These are phyloP conservation scores for Rheum nobile DNA, from an alignment of 148 eudicot species.

Conservation along the genomic window DNA sequence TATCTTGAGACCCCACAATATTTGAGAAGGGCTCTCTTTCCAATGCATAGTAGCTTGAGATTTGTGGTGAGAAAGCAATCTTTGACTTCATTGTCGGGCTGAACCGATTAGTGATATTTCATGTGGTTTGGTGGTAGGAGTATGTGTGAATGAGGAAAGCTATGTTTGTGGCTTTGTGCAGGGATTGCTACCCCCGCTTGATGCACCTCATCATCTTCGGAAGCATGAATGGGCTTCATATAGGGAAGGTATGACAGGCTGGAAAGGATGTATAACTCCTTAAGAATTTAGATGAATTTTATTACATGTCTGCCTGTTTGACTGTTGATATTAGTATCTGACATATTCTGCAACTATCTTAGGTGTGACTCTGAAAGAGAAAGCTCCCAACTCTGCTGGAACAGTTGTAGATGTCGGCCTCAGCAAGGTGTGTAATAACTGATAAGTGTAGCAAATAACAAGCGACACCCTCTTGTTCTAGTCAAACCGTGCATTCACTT, in stretches of 20 bases:
- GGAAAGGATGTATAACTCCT: background rate
- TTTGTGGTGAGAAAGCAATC: conserved; percentile 50
- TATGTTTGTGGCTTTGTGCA: conserved; percentile 18
- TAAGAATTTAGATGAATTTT: background rate
- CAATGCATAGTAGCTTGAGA: conserved; percentile 61
- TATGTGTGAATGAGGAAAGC: background rate
- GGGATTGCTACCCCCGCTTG: conserved; percentile 96
- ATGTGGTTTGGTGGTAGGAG: background rate
- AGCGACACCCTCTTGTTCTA: background rate
- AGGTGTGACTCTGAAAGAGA: conserved; percentile 69
- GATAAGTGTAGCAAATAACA: background rate
- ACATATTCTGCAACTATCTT: conserved; percentile 10
- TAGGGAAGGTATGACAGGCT: conserved; percentile 55
- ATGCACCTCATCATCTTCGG: conserved; percentile 97
- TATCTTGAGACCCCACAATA: conserved; percentile 97
- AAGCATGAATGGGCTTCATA: conserved; percentile 97
- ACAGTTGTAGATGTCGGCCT: conserved; percentile 93
- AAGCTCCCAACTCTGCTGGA: conserved; percentile 35
- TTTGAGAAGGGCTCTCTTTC: conserved; percentile 62
- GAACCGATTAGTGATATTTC: background rate
- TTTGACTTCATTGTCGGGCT: background rate
- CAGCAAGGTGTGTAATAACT: conserved; percentile 45
- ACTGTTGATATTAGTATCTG: background rate
- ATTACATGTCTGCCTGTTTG: background rate
- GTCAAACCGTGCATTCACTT: background rate